Base-by-base conservation (phyloP, 306 rosid species). In the Ormosia emarginata region DNA sequence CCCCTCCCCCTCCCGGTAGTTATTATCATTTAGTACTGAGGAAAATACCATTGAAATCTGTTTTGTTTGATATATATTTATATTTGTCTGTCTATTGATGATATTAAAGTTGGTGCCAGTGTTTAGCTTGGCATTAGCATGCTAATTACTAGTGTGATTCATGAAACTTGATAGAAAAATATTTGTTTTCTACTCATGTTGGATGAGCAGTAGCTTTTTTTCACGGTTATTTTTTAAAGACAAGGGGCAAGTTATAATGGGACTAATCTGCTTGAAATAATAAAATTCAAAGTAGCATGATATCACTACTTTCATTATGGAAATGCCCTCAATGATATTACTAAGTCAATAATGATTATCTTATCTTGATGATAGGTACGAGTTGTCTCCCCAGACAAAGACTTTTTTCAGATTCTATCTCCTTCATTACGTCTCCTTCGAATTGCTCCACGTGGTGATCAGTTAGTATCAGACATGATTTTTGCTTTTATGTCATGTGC, bases 351-450 rank as follows among this genome's bases (percentile, higher is more conserved):
- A 34, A 70, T 84, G 78, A 49, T 80, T 85, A 76, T 70, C 18
- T 70, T 64, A 46, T 67, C 37, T 80, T 83, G 71, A 69, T 80
- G 68, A 82, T 80, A 95, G 98, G 99, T 95, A 68, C 93, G 98
- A 41, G 97, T 95, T 75, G 99, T 95, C 73, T 95, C 99, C 85
- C 99, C 99, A 2, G 99, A 95, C 89, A 95, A 95, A 81, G 99
- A 95, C 75, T 95, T 95, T 73, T 95, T 95, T 36, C 99, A 95
- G 90, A 91, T 95, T 71, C 76, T 95, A 67, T 91, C 95, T 82
- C 95, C 98, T 86, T 95, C 99, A 1, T 83, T 95, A 62, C 98
- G 99, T 53, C 98, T 95, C 83, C 91, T 93, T 33, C 88, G 99
- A 75, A 88, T 95, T 88, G 99, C 99, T 90, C 82, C 99, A 63